Evolutionary conservation across 345 rosid genomes (phyloP), one percentile per base, ranked within the genome.

Genomic region (Kernera saxatilis): DNA sequence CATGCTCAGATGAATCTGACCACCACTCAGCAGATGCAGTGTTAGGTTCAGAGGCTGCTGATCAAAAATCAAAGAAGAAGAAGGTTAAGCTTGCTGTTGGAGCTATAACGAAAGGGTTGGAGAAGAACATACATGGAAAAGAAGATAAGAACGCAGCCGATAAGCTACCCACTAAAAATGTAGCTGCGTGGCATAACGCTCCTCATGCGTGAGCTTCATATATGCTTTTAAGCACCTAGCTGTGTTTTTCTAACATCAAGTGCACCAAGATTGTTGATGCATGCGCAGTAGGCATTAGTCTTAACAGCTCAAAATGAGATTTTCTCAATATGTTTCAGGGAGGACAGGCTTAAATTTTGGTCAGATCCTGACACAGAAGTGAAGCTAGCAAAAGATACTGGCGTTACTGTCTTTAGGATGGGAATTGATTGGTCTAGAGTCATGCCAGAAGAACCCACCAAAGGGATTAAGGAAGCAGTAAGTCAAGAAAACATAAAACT

Each of bases 291-390:
- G 33, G 9, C 40, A 39, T 29, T 41, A 50, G 39, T 52, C 33
- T 70, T 70, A 41, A 72, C 30, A 51, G 27, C 68, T 71, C 43
- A 62, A 68, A 51, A 21, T 56, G 35, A 32, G 49, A 53, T 82
- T 48, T 59, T 68, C 45, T 70, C 40, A 1, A 72, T 70, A 72
- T 56, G 55, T 80, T 82, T 70, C 85, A 88, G 98, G 82, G 84
- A 85, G 86, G 94, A 93, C 65, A 93, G 97, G 62, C 82, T 93
- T 26, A 91, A 77, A 71, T 93, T 93, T 83, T 93, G 98, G 98
- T 83, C 92, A 77, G 98, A 93, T 77, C 98, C 98, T 79, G 98
- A 90, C 51, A 81, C 77, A 18, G 98, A 93, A 81, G 62, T 93
- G 78, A 86, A 83, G 74, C 87, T 93, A 71, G 98, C 96, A 3